Evolutionary conservation across 1,284 basidiomycete genomes (phyloP), one percentile per base, ranked within the genome.

Genomic region (Microbotryum intermedium): DNA sequence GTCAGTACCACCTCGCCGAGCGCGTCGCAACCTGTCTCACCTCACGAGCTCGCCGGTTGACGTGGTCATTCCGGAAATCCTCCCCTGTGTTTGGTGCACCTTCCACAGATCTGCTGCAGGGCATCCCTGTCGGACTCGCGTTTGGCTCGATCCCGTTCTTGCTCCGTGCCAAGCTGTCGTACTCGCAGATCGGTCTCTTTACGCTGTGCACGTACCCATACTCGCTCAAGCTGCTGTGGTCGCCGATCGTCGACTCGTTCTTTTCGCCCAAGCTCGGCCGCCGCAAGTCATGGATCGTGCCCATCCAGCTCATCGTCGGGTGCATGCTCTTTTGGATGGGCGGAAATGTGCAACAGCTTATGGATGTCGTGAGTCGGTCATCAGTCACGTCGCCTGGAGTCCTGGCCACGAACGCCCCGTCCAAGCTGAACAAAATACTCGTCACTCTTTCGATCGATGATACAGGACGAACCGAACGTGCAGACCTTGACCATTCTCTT

Each of bases 261-360:
- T 99, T 88, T 74, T 80, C 88, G 67, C 78, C 83, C 48, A 83
- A 83, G 52, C 73, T 93, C 61, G 95, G 95, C 21, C 83, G 95
- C 57, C 81, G 95, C 65, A 98, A 97, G 76, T 92, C 88, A 62
- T 99, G 95, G 95, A 97, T 99, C 72, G 87, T 98, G 62, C 95
- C 95, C 49, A 94, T 98, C 79, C 95, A 99, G 76, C 75, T 86
- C 30, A 82, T 93, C 65, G 88, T 97, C 50, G 95, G 92, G 28
- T 78, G 83, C 51, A 79, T 91, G 66, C 88, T 99, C 84, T 80
- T 92, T 70, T 85, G 88, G 74, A 87, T 98, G 62, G 88, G 92
- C 2, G 77, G 83, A 57, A 84, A 87, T 68, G 86, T 90, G 9
- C 83, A 91, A 69, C 81, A 81, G 63, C 80, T 95, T 66, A 80